Conservation (phyloP, 2,329 filamentous ascomycete genomes). For the Penicillium vulpinum region DNA sequence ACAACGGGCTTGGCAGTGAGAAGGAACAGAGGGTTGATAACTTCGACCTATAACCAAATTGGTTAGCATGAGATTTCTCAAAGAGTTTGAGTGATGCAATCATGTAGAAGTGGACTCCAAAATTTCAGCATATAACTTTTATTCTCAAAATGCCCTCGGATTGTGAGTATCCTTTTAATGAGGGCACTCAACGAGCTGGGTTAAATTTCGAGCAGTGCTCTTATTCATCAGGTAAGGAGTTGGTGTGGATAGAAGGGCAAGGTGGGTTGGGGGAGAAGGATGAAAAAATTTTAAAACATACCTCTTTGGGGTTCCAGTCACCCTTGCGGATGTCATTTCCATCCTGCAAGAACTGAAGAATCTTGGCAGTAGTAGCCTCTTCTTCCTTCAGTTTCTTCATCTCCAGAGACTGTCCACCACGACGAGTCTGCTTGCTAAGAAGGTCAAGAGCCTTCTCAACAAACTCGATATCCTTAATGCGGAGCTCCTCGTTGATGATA, state of each 20-base stretch:
- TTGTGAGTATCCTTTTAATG: conserved; percentile 63
- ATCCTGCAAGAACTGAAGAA: conserved; percentile 76
- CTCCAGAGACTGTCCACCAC: conserved; percentile 92
- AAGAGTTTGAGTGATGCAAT: conserved; percentile 16
- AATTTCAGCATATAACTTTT: conserved; percentile 68
- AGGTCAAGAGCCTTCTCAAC: conserved; percentile 91
- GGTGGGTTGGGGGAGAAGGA: neutral
- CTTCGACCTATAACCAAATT: conserved; percentile 70
- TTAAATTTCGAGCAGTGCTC: conserved; percentile 89
- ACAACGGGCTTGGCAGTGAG: conserved; percentile 96
- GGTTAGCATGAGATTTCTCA: conserved; percentile 22
- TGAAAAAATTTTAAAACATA: conserved; percentile 49
- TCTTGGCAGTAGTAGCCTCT: conserved; percentile 87
- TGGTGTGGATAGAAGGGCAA: neutral
- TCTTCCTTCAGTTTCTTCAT: conserved; percentile 97
- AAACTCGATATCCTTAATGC: conserved; percentile 98
- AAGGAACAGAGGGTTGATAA: conserved; percentile 94
- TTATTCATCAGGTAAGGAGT: conserved; percentile 86
- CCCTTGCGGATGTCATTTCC: conserved; percentile 94
- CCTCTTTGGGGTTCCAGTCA: conserved; percentile 90
- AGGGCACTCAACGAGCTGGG: conserved; percentile 99
- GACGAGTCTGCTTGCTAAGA: conserved; percentile 88
- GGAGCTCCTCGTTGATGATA: conserved; percentile 95
- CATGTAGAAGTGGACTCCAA: conserved; percentile 40
- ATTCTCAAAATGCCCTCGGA: conserved; percentile 81